Base-by-base conservation (phyloP, 2,329 filamentous ascomycete genomes). In the Teratosphaeria destructans region DNA sequence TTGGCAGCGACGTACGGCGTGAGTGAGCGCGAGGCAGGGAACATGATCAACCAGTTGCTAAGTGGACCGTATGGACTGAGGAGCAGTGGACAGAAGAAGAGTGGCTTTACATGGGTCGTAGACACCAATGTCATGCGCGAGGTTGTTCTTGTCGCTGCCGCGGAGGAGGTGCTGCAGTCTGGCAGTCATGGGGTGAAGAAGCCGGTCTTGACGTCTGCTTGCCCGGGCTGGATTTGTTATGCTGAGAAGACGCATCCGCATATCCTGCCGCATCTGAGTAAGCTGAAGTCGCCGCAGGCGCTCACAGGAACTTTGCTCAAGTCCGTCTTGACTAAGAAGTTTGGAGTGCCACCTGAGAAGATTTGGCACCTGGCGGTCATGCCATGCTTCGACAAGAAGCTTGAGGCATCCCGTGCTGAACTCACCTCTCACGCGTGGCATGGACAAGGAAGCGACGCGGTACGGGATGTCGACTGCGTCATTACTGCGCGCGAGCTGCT, bases 371-470 rank as follows among this genome's bases (percentile, higher is more conserved):
- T 97, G 57, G 90, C 93, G 12, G 81, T 99, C 54, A 99, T 99
- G 94, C 94, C 94, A 23, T 99, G 94, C 74, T 97, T 99, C 73
- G 94, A 99, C 74, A 99, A 99, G 79, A 99, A 99, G 74, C 82
- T 99, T 32, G 94, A 99, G 76, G 94, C 94, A 6, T 95, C 91
- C 67, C 86, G 94, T 57, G 87, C 91, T 73, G 94, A 99, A 74
- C 82, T 99, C 47, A 97, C 92, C 74, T 58, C 78, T 74, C 49
- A 68, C 49, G 61, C 67, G n/a, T 62, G 68, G 68, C 65, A 68
- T 54, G 66, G 66, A 27, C 63, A 69, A 57, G 76, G 76, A 57
- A 78, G 75, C 14, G 71, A 64, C 55, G 83, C 84, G 1, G 82
- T 94, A 29, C 83, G 94, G 59, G 94, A 99, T 70, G 92, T 97